Percentiles rank a stretch among this genome's conserved stretches.
Conservation (phyloP, 139 green algal species). For the Chlamydomonas sp. region DNA sequence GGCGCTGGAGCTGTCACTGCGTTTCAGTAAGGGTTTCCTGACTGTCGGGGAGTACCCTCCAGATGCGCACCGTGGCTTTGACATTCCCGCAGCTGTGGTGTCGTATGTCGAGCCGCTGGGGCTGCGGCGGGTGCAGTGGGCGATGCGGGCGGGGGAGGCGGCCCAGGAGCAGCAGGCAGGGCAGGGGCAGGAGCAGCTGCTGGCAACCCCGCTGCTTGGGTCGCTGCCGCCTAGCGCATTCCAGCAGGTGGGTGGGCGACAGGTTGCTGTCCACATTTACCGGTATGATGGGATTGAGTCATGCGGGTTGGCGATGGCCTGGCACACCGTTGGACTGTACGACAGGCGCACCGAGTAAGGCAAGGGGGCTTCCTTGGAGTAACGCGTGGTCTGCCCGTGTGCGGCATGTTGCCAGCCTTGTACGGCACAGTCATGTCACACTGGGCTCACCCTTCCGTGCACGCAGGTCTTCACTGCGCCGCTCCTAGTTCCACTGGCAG, state of each 20-base stretch:
- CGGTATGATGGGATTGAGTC: no score
- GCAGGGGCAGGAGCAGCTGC: not conserved
- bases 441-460: not conserved
- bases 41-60: conserved; percentile 76
- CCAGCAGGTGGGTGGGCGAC: no score
- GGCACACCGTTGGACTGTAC: no score
- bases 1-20: conserved; percentile 49
- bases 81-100: conserved; percentile 84
- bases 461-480: conserved; percentile 61
- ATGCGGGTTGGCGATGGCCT: no score
- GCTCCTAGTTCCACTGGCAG: conserved; percentile 78
- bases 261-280: no score
- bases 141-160: not conserved
- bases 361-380: no score
- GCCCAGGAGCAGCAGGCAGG: not conserved
- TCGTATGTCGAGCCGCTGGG: conserved; percentile 17
- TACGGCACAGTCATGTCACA: not conserved
- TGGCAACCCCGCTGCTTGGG: conserved; percentile 15
- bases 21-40: conserved; percentile 79
- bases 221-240: not conserved
- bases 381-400: not conserved
- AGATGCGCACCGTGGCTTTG: conserved; percentile 86
- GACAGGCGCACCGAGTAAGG: no score
- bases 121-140: not conserved
- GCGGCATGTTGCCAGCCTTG: not conserved